Base-by-base conservation (phyloP, 2,329 filamentous ascomycete species). In the Pseudogymnoascus sp. region DNA sequence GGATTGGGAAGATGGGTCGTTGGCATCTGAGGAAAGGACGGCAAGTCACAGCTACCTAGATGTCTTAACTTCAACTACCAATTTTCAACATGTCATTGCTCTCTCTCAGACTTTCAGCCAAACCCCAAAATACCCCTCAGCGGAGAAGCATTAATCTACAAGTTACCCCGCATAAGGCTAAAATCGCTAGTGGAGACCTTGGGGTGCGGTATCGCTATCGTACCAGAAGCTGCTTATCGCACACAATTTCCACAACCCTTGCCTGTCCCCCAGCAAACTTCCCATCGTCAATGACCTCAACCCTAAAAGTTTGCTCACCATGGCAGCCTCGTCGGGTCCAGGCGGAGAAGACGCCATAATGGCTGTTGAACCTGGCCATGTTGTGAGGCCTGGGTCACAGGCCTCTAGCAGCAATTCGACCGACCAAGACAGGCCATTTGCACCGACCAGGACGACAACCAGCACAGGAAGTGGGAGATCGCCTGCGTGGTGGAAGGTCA, bases 401-500 rank as follows among this genome's bases (percentile, higher is more conserved):
- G 25, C 43, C 43, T 50, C 43, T 14, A 50, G n/a, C 14, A 50
- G 7, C 25, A 30, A 30, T 30, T 30, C 43, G 25, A 50, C 43
- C 18, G 25, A 30, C 43, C 43, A 50, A n/a, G 43, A 50, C 25
- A 14, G 25, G 25, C 3, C 43, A 18, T 30, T 50, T 16, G 25
- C 43, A 30, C 43, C 2, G 28, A 50, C 2, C 25, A 50, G 43
- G 25, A 50, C 43, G n/a, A 30, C 25, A 25, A 16, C 43, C 4
- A 50, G 43, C 25, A n/a, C 8, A 30, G 14, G 14, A 25, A 30
- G 25, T n/a, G 43, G 43, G 25, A 50, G 25, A 50, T 14, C 43
- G 25, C 43, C 43, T 32, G 54, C 54, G 64, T 93, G 90, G 90
- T 94, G 88, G 87, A 87, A 82, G 70, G 82, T 92, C 22, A 80